A percentile compares a stretch with the other conserved stretches of the same genome.
These are phyloP conservation scores for Solanum gandarillasii DNA, from an alignment of 257 asterid genomes.

Conservation along the genomic window DNA sequence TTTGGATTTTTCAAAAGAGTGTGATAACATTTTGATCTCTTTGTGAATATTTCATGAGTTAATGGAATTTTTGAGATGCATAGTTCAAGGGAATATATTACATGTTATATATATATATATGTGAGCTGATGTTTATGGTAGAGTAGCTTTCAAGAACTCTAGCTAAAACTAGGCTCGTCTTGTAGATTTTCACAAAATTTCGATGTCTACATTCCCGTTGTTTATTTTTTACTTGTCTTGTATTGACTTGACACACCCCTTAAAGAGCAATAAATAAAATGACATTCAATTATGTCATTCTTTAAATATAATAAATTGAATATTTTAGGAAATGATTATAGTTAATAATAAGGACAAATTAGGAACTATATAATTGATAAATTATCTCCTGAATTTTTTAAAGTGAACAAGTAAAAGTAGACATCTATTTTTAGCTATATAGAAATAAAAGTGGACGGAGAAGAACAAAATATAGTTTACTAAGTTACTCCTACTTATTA, in stretches of 20 bases:
- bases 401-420: background rate
- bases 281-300: too few relatives aligned
- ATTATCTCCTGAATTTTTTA: background rate
- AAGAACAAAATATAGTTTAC: background rate
- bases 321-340: too few relatives aligned
- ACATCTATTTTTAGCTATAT: background rate
- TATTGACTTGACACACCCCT: background rate
- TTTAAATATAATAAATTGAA: background rate
- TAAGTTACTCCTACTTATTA: background rate
- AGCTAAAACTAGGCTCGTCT: background rate
- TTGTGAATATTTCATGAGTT: background rate
- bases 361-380: background rate
- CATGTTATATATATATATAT: background rate
- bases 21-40: background rate
- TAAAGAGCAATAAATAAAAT: background rate
- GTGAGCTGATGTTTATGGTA: background rate
- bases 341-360: background rate
- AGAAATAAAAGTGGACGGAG: too few relatives aligned
- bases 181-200: background rate
- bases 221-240: background rate
- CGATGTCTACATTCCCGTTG: background rate
- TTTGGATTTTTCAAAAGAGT: background rate
- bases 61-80: accelerated
- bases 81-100: background rate
- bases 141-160: background rate